Evolutionary conservation across 2,329 filamentous ascomycete species (phyloP).

Genomic region (Epichloe uncinata): DNA sequence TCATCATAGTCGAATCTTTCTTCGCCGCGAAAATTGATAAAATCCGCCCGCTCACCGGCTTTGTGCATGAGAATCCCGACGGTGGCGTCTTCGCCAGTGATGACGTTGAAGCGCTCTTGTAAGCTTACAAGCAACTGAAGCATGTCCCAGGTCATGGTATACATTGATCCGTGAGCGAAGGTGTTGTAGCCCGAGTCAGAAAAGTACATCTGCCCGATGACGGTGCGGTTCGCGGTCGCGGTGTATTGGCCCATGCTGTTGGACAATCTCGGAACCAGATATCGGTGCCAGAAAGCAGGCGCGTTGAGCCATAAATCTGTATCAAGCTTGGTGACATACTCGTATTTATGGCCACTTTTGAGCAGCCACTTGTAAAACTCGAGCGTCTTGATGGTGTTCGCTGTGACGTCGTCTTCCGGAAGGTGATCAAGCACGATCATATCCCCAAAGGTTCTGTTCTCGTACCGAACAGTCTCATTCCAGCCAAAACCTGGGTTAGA

Average conservation of each 20-base stretch:
- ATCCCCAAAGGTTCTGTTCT: conserved; percentile 21
- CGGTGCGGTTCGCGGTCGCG: conserved; percentile 12
- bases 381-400: conserved; percentile 21
- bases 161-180: conserved; percentile 21
- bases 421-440: conserved; percentile 21
- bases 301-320: conserved; percentile 21
- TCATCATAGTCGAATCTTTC: conserved; percentile 21
- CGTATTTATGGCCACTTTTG: conserved; percentile 11
- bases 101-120: conserved; percentile 13
- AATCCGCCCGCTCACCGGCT: conserved; percentile 11
- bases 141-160: conserved; percentile 21
- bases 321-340: conserved; percentile 21
- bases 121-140: conserved; percentile 14
- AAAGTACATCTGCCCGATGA: conserved; percentile 18
- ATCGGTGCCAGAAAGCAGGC: conserved; percentile 18
- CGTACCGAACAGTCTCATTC: conserved; percentile 13
- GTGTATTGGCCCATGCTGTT: conserved; percentile 4
- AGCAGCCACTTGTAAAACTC: conserved; percentile 20
- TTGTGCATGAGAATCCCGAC: conserved; percentile 17
- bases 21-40: conserved; percentile 16
- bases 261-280: conserved; percentile 13
- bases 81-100: conserved; percentile 19
- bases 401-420: conserved; percentile 17
- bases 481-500: conserved; percentile 17
- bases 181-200: conserved; percentile 12